Base-by-base conservation (phyloP, 257 asterid genomes). In the Solanum sejunctum region DNA sequence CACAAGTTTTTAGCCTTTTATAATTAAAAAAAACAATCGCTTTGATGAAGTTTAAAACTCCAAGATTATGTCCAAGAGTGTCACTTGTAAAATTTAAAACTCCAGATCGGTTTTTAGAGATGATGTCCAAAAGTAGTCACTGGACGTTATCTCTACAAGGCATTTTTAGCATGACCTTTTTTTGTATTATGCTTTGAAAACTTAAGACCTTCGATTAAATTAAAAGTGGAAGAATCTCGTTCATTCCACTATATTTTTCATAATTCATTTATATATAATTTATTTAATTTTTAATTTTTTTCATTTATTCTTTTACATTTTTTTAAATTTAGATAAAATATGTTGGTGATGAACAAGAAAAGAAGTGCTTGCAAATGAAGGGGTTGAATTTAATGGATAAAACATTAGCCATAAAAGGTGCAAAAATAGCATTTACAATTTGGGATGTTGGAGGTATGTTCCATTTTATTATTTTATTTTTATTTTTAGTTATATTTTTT, bases 381-480 rank as follows among this genome's bases (percentile, higher is more conserved):
- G 99, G 98, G 60, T 63, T 95, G 3, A 94, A 94, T 86, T 84
- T 95, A 73, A 92, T 94, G 97, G 93, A 92, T 79, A 95, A 95
- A 87, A 92, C 89, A 17, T 52, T 92, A 63, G 75, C 82, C 45
- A 91, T 95, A 51, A 63, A 82, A 83, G 98, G 97, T 26, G 97
- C 99, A 58, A 92, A 95, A 83, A 93, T 95, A 88, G 94, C 94
- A 81, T 91, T 92, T 85, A 89, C 90, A 83, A 88, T 95, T 77
- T 95, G 99, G 99, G 99, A 95, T 90, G 98, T 95, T 70, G 95
- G 92, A 89, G 99, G 98, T 94, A 88, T 67, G 45, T 49, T 11
- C 11, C 28, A 23, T 64, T 12, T 7, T 71, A 52, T 2, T 28
- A 28, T 20, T 43, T 28, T 57, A 20, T 58, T 18, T 18, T 1